These are phyloP conservation scores for Colletotrichum melonis DNA, from an alignment of 2,329 filamentous ascomycete genomes.

Conservation along the genomic window DNA sequence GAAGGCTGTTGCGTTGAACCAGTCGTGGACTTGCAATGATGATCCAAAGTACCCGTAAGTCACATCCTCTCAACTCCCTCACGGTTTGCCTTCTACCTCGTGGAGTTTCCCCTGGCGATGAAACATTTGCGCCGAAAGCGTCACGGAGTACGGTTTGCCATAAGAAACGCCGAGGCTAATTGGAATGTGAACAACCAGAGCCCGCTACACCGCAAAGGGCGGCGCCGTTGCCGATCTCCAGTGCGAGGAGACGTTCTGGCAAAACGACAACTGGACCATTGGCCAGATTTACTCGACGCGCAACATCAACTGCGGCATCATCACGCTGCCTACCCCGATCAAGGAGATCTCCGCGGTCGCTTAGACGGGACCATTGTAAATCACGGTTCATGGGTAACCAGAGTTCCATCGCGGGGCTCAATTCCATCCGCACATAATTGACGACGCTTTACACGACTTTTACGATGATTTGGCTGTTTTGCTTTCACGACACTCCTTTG, in stretches of 20 bases:
- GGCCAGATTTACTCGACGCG: constrained; percentile 47
- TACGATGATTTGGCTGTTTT: neutral
- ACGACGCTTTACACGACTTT: neutral
- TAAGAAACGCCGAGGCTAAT: neutral
- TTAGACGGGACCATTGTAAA: constrained; percentile 20
- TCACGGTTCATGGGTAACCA: neutral
- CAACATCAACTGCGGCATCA: constrained; percentile 42
- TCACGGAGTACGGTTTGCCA: neutral
- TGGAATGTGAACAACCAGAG: constrained; percentile 27
- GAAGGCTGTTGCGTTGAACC: constrained; percentile 54
- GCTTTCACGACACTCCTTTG: neutral
- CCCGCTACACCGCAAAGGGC: constrained; percentile 44
- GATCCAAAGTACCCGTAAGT: constrained; percentile 43
- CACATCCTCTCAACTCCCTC: neutral
- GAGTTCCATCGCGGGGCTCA: too few species aligned
- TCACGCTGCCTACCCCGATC: constrained; percentile 41
- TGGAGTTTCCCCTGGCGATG: too few species aligned
- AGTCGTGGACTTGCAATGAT: constrained; percentile 60
- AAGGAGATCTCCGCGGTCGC: constrained; percentile 41
- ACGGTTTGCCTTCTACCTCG: neutral
- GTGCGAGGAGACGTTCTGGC: constrained; percentile 42
- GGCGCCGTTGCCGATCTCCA: constrained; percentile 41
- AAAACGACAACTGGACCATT: constrained; percentile 46
- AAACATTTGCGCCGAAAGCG: too few species aligned
- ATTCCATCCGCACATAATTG: neutral